These are phyloP conservation scores for Papilionanthe hybrid DNA, from an alignment of 116 monocot species.

Conservation along the genomic window DNA sequence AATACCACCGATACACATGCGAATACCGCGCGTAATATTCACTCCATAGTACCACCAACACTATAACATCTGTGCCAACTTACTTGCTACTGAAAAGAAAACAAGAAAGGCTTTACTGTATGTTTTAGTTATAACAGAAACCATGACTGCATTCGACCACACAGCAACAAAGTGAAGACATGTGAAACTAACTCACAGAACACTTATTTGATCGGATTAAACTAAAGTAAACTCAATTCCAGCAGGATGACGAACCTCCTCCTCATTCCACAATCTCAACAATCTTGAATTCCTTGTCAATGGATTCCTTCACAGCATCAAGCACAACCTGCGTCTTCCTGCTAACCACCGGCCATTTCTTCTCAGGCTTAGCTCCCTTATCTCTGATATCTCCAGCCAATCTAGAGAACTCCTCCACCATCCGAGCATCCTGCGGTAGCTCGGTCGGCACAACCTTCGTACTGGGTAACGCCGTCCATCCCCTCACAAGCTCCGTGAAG, in stretches of 20 bases:
- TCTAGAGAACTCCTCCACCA: constrained; percentile 68
- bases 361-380: constrained; percentile 37
- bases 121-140: too few species aligned
- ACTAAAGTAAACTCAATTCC: background rate
- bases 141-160: too few species aligned
- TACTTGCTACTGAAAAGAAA: too few species aligned
- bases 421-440: constrained; percentile 62
- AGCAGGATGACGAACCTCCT: background rate
- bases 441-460: constrained; percentile 42
- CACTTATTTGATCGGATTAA: too few species aligned
- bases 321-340: constrained; percentile 78
- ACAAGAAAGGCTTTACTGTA: too few species aligned
- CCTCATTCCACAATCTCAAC: constrained; percentile 20
- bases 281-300: constrained; percentile 49
- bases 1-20: too few species aligned
- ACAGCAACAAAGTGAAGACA: too few species aligned
- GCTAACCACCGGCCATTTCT: constrained; percentile 52
- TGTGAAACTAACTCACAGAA: too few species aligned
- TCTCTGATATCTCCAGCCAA: constrained; percentile 39
- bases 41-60: too few species aligned
- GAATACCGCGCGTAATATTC: too few species aligned
- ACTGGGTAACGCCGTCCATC: constrained; percentile 11
- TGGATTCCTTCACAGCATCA: constrained; percentile 73
- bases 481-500: too few species aligned
- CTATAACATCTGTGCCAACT: too few species aligned